Conservation (phyloP, 495 filamentous ascomycete genomes). For the Penicillium ucsense region DNA sequence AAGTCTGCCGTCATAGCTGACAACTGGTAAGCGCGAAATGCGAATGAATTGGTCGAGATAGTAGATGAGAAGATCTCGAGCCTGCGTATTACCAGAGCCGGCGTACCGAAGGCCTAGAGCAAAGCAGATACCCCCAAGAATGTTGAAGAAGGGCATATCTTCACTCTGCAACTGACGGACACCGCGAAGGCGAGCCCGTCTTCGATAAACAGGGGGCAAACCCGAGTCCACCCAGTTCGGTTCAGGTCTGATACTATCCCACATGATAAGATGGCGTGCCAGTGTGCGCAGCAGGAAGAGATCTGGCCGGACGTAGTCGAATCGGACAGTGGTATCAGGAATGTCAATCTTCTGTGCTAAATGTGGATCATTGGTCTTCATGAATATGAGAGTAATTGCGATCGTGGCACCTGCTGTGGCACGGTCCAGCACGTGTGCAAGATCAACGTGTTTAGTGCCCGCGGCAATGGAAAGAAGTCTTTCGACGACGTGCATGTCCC, state of each 20-base stretch:
- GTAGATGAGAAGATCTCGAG: constrained; percentile 70
- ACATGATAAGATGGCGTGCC: constrained; percentile 88
- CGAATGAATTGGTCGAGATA: constrained; percentile 85
- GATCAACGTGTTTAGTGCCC: constrained; percentile 73
- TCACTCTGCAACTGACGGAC: constrained; percentile 54
- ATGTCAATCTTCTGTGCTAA: constrained; percentile 89
- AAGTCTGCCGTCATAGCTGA: constrained; percentile 71
- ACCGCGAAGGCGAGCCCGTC: constrained; percentile 40
- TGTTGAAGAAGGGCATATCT: constrained; percentile 88
- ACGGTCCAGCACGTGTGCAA: constrained; percentile 86
- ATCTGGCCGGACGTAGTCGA: constrained; percentile 91
- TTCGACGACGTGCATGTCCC: constrained; percentile 90
- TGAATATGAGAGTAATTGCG: constrained; percentile 87
- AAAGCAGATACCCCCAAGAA: constrained; percentile 80
- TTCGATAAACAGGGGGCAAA: constrained; percentile 57
- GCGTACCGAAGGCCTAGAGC: constrained; percentile 76
- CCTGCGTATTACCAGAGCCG: constrained; percentile 61
- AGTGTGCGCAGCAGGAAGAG: constrained; percentile 83
- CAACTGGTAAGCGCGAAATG: constrained; percentile 55
- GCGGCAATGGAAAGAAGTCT: constrained; percentile 77
- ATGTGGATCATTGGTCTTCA: constrained; percentile 89
- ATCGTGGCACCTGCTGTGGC: constrained; percentile 85
- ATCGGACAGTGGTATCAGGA: constrained; percentile 78
- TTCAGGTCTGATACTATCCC: constrained; percentile 66
- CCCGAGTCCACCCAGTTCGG: constrained; percentile 65